Conservation (phyloP, 208 protist species). For the Porcisia hertigi region DNA sequence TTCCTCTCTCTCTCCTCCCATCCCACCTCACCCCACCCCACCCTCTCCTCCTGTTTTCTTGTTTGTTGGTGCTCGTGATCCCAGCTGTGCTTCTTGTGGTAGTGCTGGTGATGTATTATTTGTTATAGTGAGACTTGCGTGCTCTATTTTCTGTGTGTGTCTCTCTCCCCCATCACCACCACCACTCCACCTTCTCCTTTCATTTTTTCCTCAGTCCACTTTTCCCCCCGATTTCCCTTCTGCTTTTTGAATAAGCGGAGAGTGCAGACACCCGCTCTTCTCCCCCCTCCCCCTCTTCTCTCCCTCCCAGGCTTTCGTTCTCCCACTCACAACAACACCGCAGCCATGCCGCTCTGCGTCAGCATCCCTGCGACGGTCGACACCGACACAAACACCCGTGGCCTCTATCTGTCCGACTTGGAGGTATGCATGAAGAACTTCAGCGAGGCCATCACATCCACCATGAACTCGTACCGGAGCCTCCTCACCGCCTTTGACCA, state of each 20-base stretch:
- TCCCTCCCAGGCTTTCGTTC: neutral
- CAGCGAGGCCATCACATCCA: conserved; percentile 43
- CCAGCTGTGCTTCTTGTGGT: too few relatives aligned
- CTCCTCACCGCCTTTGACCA: conserved; percentile 58
- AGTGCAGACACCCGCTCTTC: neutral
- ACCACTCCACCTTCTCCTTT: too few relatives aligned
- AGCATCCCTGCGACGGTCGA: conserved; percentile 45
- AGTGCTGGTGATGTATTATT: too few relatives aligned
- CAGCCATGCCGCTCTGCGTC: conserved; percentile 28
- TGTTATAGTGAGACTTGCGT: too few relatives aligned
- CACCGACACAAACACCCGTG: conserved; percentile 49
- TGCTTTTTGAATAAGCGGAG: too few relatives aligned
- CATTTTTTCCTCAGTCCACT: too few relatives aligned
- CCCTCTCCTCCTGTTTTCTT: neutral
- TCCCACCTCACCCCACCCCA: neutral
- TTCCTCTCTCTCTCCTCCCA: neutral
- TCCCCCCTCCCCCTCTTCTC: neutral
- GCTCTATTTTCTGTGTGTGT: too few relatives aligned
- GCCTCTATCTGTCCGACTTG: conserved; percentile 43
- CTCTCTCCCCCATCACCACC: too few relatives aligned
- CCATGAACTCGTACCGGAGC: conserved; percentile 58
- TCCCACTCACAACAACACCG: neutral
- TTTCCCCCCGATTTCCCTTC: too few relatives aligned
- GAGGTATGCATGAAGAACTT: conserved; percentile 54
- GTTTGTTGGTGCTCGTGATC: neutral